Conservation (phyloP, 108 stramenopile species). For the Conticribra weissflogii region DNA sequence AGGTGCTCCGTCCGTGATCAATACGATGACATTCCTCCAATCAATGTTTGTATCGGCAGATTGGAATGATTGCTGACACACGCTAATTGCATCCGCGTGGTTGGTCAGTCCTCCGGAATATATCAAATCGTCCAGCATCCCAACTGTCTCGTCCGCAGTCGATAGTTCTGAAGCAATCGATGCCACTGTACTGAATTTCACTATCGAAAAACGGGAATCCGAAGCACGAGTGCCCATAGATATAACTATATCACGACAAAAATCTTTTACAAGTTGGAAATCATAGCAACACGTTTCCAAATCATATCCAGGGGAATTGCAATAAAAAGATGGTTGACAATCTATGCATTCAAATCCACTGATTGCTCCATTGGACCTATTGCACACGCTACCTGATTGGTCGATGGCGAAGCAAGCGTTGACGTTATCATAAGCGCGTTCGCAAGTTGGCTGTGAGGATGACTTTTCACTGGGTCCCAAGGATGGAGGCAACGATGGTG, state of each 20-base stretch:
- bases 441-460: slow-evolving; percentile 24
- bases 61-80: not conserved
- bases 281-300: not conserved
- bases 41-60: not conserved
- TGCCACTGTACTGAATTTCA: not conserved
- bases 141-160: not conserved
- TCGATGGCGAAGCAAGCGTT: slow-evolving; percentile 47
- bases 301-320: not conserved
- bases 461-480: not conserved
- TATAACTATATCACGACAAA: not conserved
- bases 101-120: not conserved
- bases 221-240: not conserved
- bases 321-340: not conserved
- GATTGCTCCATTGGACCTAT: not conserved
- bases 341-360: slow-evolving; percentile 5
- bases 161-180: not conserved
- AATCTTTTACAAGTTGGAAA: not conserved
- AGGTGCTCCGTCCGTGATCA: not conserved
- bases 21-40: not conserved
- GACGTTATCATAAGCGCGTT: slow-evolving; percentile 20
- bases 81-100: not conserved
- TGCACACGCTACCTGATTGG: slow-evolving; percentile 43
- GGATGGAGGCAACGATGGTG: not conserved
- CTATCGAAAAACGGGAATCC: not conserved
- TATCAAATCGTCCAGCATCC: not conserved